Base-by-base conservation (phyloP, 208 protist genomes). In the Trypanosoma melophagium region DNA sequence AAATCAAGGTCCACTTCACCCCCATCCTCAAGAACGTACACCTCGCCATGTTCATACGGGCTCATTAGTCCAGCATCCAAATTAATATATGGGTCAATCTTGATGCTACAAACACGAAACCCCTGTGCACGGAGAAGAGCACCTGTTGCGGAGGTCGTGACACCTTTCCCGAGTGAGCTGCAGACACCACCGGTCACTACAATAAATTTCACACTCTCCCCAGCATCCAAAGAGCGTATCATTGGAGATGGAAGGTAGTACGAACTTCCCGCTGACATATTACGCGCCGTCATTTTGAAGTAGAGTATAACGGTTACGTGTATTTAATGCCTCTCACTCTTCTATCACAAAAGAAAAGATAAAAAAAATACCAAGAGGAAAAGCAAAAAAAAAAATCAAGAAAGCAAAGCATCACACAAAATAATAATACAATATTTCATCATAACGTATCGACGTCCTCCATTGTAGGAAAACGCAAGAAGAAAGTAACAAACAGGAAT, bases 51-150 rank as follows among this genome's bases (percentile, higher is more conserved):
- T 86, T 99, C 98, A 66, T 97, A 99, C 0, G 96, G 87, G 74
- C 94, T 96, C 92, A 96, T 96, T 5, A 97, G 71, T 13, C 92
- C 92, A 4, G 94, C 93, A 69, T 98, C 96, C 42, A 98, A 90
- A 83, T 99, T 99, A 73, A 99, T 90, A 84, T 99, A 99, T 16
- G 99, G 99, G 66, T 99, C 99, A 72, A 99, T 99, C 81, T 99
- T 99, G 69, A 99, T 98, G 56, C 94, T 91, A 62, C 97, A 99
- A 12, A 99, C 96, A 24, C 85, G 81, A 60, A 94, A 94, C 31
- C 97, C 97, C 3, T 83, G 68, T 17, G 91, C 76, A 35, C 93
- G 92, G 10, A 97, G 83, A 22, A 97, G 66, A 16, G 88, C 90
- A 40, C 88, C 90, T 17, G 88, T 91, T 45, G 84, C 85, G 35